These are phyloP conservation scores for Blastocystis sp. DNA, from an alignment of 352 stramenopile genomes.

Conservation along the genomic window DNA sequence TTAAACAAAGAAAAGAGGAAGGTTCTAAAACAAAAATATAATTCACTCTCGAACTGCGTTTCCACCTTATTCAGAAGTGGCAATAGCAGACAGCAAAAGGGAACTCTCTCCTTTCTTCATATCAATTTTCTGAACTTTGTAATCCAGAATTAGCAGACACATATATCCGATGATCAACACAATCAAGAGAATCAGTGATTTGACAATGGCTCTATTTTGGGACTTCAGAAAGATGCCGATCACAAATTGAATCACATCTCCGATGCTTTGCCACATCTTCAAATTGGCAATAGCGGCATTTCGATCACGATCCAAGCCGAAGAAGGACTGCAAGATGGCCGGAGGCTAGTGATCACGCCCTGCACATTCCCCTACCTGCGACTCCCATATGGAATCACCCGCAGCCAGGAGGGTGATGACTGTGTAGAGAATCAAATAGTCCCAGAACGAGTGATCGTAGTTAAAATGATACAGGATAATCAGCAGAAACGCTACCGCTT, in stretches of 20 bases:
- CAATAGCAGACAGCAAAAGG: not conserved
- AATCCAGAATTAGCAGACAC: slow-evolving; percentile 14
- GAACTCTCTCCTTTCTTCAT: not conserved
- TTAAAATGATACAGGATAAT: slow-evolving; percentile 52
- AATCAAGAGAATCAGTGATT: slow-evolving; percentile 3
- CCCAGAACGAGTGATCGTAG: not conserved
- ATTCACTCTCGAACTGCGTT: not conserved
- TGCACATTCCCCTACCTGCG: not conserved
- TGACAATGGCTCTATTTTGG: not conserved
- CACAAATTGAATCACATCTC: slow-evolving; percentile 56
- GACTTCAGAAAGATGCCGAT: not conserved
- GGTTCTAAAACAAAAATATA: not conserved
- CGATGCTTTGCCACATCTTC: slow-evolving; percentile 63
- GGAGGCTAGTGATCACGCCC: slow-evolving; percentile 5
- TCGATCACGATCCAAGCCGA: slow-evolving; percentile 49
- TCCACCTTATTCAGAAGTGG: not conserved
- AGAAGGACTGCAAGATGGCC: slow-evolving; percentile 62
- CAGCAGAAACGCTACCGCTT: slow-evolving; percentile 36
- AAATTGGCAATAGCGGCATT: slow-evolving; percentile 62
- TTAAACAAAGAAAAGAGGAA: not conserved
- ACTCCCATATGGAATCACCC: slow-evolving; percentile 62
- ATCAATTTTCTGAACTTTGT: not conserved
- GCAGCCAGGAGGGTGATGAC: slow-evolving; percentile 8
- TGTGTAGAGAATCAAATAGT: not conserved
- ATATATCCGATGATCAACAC: slow-evolving; percentile 11